Base-by-base conservation (phyloP, 768 basidiomycete species). In the Phanerodontia chrysosporium region DNA sequence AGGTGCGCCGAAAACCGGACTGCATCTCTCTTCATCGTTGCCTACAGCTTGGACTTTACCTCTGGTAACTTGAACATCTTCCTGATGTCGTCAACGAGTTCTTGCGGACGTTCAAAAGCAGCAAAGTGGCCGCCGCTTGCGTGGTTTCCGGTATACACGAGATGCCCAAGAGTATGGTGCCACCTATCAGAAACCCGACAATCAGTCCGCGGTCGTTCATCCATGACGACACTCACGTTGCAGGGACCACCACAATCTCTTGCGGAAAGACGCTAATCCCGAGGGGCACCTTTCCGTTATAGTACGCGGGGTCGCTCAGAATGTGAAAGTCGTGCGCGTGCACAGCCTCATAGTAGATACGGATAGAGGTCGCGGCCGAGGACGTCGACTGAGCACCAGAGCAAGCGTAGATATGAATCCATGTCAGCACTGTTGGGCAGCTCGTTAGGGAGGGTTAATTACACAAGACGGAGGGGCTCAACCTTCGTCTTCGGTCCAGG, bases 401-500 rank as follows among this genome's bases (percentile, higher is more conserved):
- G 65, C 74, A 74, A 71, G 71, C 72, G 60, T 72, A 74, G n/a
- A 74, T 58, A 0, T 74, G 74, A 3, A 74, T 61, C 73, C 74
- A 75, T 0, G 72, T 72, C 2, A 74, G 56, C 1, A 75, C 73
- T 74, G 45, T 1, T 21, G 0, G 16, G 24, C 1, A 18, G 22
- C 16, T 24, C 18, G 32, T 7, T 35, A 22, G 13, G 16, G 16
- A 32, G 24, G 16, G 51, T 10, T 25, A 13, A 7, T 46, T 12
- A 51, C 14, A 29, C 24, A 22, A 6, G 39, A 21, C 3, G 24
- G 25, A 28, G 24, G 2, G 7, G 32, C 32, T 14, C 6, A 16
- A 79, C 85, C 74, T 70, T 85, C 81, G 27, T 85, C 83, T 49
- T 83, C 81, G 14, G 74, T 73, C 83, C 83, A 86, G 0, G 75